phyloP scores from a whole-genome alignment of 1,284 basidiomycete species.

The Sporisorium iseilematis-ciliati region DNA sequence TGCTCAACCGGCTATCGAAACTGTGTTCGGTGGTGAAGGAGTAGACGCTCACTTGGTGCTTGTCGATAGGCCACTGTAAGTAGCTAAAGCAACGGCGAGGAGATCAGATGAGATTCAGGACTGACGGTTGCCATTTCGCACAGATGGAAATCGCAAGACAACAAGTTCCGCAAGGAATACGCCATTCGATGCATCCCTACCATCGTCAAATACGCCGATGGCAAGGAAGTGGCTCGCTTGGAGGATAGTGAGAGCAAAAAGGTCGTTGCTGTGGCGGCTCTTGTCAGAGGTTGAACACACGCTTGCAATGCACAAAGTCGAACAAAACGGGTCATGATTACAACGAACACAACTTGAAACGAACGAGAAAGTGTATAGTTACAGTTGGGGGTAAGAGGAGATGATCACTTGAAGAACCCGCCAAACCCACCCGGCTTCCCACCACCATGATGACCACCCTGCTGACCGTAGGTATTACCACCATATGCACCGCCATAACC shows the following conservation, averaged over 20 bases:
- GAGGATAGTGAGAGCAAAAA: constrained; percentile 52
- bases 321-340: neutral
- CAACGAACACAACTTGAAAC: neutral
- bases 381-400: neutral
- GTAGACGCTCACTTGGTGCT: constrained; percentile 41
- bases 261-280: constrained; percentile 29
- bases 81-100: neutral
- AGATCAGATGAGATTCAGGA: too few relatives aligned
- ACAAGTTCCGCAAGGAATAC: constrained; percentile 43
- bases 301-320: neutral
- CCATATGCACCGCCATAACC: constrained; percentile 11
- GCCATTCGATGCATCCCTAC: constrained; percentile 50
- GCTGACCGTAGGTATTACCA: constrained; percentile 34
- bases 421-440: constrained; percentile 28
- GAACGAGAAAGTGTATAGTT: neutral
- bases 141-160: constrained; percentile 50
- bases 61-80: constrained; percentile 47
- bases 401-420: constrained; percentile 40
- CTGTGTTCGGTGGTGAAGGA: constrained; percentile 34
- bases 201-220: constrained; percentile 44
- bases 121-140: neutral
- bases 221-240: constrained; percentile 48
- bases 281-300: constrained; percentile 17
- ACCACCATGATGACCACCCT: constrained; percentile 21
- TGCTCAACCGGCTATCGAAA: constrained; percentile 40